Conservation (phyloP, 257 asterid species). For the Gentiana dahurica region DNA sequence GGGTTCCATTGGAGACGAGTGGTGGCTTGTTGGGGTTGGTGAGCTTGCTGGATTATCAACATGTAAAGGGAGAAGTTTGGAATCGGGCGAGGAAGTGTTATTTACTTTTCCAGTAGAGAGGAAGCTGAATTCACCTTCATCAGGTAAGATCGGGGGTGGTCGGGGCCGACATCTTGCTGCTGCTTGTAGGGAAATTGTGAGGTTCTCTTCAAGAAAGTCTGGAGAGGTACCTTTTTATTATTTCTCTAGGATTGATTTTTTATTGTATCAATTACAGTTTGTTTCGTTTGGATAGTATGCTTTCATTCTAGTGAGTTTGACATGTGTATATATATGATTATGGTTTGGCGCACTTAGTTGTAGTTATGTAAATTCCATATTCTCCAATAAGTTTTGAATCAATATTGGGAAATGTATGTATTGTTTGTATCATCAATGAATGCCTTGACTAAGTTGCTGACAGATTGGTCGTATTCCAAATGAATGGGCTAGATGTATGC, state of each 20-base stretch:
- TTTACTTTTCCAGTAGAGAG: constrained; percentile 62
- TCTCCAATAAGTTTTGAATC: no score
- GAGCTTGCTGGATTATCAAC: constrained; percentile 83
- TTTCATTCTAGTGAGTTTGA: no score
- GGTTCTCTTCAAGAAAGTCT: constrained; percentile 58
- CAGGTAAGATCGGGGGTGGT: constrained; percentile 64
- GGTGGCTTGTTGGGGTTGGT: constrained; percentile 78
- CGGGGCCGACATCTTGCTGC: constrained; percentile 51
- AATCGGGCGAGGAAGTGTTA: constrained; percentile 55
- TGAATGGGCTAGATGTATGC: constrained; percentile 90
- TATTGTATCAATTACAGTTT: neutral
- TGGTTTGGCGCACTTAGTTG: neutral
- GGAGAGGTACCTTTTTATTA: constrained; percentile 59
- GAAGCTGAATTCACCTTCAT: constrained; percentile 35
- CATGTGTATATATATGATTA: no score
- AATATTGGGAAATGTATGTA: neutral
- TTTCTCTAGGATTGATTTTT: no score
- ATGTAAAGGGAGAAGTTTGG: constrained; percentile 72
- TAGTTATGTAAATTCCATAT: no score
- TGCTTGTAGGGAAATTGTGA: constrained; percentile 68
- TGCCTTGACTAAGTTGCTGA: constrained; percentile 1
- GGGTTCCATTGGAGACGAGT: constrained; percentile 45
- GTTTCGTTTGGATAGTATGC: neutral
- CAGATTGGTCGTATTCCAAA: constrained; percentile 98
- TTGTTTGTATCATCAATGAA: constrained; percentile 1